Evolutionary conservation across 306 rosid genomes (phyloP), one percentile per base, ranked within the genome.

Genomic region (Vigna unguiculata): DNA sequence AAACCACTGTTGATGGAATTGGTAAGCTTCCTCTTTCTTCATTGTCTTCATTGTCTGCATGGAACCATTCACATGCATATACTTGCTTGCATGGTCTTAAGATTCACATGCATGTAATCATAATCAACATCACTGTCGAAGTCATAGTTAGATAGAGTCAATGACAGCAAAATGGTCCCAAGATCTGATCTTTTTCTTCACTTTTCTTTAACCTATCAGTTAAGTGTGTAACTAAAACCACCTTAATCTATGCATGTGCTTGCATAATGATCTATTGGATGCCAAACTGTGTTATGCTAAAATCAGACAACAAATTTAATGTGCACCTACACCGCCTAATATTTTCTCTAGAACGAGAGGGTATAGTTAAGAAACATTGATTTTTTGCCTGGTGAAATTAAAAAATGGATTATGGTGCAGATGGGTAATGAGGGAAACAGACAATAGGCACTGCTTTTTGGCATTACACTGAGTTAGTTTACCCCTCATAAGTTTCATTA

Each of bases 1-100:
- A 77, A 71, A 89, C 87, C 49, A 74, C 85, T 9, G 87, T 86
- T 63, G 92, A 93, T 86, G 52, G 72, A 2, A 46, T 91, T 72
- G 96, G 96, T 91, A n/a, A 62, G 81, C 74, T 36, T 69, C 1
- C 40, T 22, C 30, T 62, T 38, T 49, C 72, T 54, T 65, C 36
- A 57, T 30, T 52, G 21, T 45, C 74, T 75, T 45, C 36, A 32
- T 19, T 20, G 10, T 55, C 32, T 51, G 54, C 80, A 67, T 77
- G 70, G 5, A 2, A 28, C 5, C 38, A 25, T n/a, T n/a, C n/a
- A n/a, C n/a, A n/a, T n/a, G n/a, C n/a, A n/a, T n/a, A n/a, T n/a
- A n/a, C n/a, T n/a, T n/a, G n/a, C n/a, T n/a, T n/a, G n/a, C n/a
- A n/a, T n/a, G n/a, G n/a, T n/a, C n/a, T n/a, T n/a, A n/a, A n/a